A percentile compares a stretch with the other conserved stretches of the same genome.
Evolutionary conservation across 2,329 filamentous ascomycete species (phyloP).

Genomic region (Nectriaceae sp.): DNA sequence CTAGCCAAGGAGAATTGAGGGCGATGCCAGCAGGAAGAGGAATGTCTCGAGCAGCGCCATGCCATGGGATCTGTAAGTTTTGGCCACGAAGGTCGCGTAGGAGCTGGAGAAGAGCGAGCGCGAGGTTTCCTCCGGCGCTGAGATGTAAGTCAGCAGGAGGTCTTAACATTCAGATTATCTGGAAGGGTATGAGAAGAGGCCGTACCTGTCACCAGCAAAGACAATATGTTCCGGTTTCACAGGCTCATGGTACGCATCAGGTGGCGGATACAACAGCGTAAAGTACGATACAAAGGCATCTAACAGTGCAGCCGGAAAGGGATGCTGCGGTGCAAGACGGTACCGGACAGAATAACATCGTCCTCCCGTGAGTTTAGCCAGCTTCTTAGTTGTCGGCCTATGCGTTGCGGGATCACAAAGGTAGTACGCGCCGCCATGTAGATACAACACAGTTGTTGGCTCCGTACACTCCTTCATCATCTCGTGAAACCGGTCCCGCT

Average conservation of each 20-base stretch:
- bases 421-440: slow-evolving; percentile 77
- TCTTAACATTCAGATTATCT: background rate
- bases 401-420: slow-evolving; percentile 71
- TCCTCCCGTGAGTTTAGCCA: slow-evolving; percentile 68
- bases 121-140: slow-evolving; percentile 73
- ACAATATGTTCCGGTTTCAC: slow-evolving; percentile 68
- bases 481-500: slow-evolving; percentile 64
- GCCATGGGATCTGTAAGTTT: slow-evolving; percentile 55
- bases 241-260: slow-evolving; percentile 65
- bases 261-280: slow-evolving; percentile 70
- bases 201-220: slow-evolving; percentile 68
- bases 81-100: slow-evolving; percentile 62
- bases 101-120: slow-evolving; percentile 66
- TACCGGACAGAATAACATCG: slow-evolving; percentile 74
- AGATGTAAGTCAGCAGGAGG: slow-evolving; percentile 12
- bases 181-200: background rate
- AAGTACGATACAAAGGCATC: slow-evolving; percentile 75
- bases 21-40: slow-evolving; percentile 69
- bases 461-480: slow-evolving; percentile 69
- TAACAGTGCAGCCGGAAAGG: slow-evolving; percentile 74
- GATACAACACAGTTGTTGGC: slow-evolving; percentile 67
- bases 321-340: slow-evolving; percentile 71
- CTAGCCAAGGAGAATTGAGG: slow-evolving; percentile 69
- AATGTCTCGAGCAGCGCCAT: slow-evolving; percentile 57
- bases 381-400: slow-evolving; percentile 55